These are phyloP conservation scores for Trametes villosa DNA, from an alignment of 768 basidiomycete species.

Conservation along the genomic window DNA sequence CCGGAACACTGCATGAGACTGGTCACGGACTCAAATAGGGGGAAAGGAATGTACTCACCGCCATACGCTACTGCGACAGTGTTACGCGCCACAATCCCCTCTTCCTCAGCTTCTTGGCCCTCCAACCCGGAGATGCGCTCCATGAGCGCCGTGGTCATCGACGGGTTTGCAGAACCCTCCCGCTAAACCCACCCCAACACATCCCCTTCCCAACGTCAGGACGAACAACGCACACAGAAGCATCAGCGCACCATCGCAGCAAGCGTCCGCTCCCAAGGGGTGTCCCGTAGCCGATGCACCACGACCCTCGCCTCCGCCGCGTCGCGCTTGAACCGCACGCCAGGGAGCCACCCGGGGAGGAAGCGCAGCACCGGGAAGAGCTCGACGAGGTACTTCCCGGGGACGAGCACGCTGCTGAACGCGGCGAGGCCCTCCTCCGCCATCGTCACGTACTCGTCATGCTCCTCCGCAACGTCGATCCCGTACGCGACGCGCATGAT, in stretches of 20 bases:
- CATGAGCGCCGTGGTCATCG: constrained; percentile 4
- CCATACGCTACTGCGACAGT: constrained; percentile 10
- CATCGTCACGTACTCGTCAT: constrained; percentile 6
- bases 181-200: too few species aligned
- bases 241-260: constrained; percentile 19
- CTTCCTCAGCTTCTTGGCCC: not conserved
- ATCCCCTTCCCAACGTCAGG: too few species aligned
- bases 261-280: constrained; percentile 21
- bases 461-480: constrained; percentile 6
- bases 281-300: constrained; percentile 9
- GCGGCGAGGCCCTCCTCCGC: constrained; percentile 6
- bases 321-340: constrained; percentile 19
- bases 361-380: constrained; percentile 18
- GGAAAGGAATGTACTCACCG: not conserved
- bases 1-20: not conserved
- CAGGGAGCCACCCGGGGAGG: constrained; percentile 25
- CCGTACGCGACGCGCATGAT: constrained; percentile 31
- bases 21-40: too few species aligned
- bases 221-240: too few species aligned
- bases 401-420: not conserved
- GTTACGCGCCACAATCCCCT: not conserved
- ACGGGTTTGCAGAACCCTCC: constrained; percentile 1
- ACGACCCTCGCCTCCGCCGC: constrained; percentile 10
- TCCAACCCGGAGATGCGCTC: not conserved
- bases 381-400: constrained; percentile 13